Base-by-base conservation (phyloP, 2,329 filamentous ascomycete species). In the Colletotrichum sp. region DNA sequence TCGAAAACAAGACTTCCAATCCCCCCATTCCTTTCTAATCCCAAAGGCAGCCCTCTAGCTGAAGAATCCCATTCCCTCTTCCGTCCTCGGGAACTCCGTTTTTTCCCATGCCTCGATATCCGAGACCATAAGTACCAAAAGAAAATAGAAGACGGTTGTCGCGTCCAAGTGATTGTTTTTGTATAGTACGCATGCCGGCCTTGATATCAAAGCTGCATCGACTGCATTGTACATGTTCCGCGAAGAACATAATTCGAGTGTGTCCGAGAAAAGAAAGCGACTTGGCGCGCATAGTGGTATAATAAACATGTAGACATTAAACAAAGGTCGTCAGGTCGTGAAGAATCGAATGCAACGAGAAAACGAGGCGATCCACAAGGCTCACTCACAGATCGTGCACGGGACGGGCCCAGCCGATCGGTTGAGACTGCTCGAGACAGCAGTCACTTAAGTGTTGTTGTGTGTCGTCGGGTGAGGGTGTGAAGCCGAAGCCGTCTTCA, bases 261-360 rank as follows among this genome's bases (percentile, higher is more conserved):
- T 75, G 67, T 75, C 57, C 66, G 72, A 71, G 74, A 76, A 76
- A 43, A 66, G 74, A 76, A 76, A 71, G 75, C 75, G 75, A 63
- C 75, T 78, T 58, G 58, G 34, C 70, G 74, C 73, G 73, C 77
- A 67, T 55, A 52, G n/a, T 77, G 72, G 68, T 72, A 77, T 73
- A 76, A 72, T 75, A 71, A 77, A 77, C 52, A 77, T 72, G 69
- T 78, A 78, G 72, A 78, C 77, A 77, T 78, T 76, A 78, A 78
- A 67, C 69, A 76, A 78, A 77, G 76, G 77, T 78, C 77, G 77
- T 78, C 60, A 77, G 77, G 69, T 78, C 77, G 77, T 78, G 68
- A 78, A 74, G 75, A 78, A 78, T 76, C 69, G 75, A 78, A 78
- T 58, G 75, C 68, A 77, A 69, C 57, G 65, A 67, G 64, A 68